Evolutionary conservation across 2,329 filamentous ascomycete genomes (phyloP), one percentile per base, ranked within the genome.

Genomic region (Sporothrix curviconia): DNA sequence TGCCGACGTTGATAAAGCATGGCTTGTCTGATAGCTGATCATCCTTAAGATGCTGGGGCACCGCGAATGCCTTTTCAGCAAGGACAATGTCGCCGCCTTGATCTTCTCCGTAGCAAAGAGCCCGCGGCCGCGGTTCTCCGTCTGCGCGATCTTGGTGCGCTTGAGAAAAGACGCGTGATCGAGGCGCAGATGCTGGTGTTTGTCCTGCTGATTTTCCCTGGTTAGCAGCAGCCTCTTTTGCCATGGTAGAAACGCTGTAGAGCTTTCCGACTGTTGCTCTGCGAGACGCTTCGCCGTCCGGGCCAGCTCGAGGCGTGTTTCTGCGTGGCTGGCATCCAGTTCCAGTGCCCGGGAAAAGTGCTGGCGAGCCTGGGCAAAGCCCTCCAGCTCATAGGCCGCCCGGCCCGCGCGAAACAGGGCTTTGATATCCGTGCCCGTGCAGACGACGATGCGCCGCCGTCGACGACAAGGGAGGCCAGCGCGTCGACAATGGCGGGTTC

Each of bases 91-190:
- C 42, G 22, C 53, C 53, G 53, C 25, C 7, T 37, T 25, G 25
- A 55, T 32, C 5, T 28, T 15, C 14, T 47, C 30, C 12, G 22
- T 47, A 15, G 42, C 42, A 17, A 55, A 55, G 28, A 55, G 30
- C 12, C 53, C 53, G 30, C 28, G 53, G 17, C 53, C 53, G 15
- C 32, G 42, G 19, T 9, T 19, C 1, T n/a, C 30, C 2, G 51
- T 11, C 3, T 22, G 19, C 3, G 40, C 42, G 7, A 40, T 30
- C 4, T 24, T 19, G 1, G 40, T 58, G 25, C 36, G 36, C 12
- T 37, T 68, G 63, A 60, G 28, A 30, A 47, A 55, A 2, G 53
- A 55, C 74, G 67, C 0, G 74, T 65, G 14, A 63, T 62, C 68
- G 3, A 71, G 24, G 4, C 25, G 25, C 2, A 28, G 32, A 17